These are phyloP conservation scores for Silene latifolia DNA, from an alignment of 148 eudicot genomes.

Conservation along the genomic window DNA sequence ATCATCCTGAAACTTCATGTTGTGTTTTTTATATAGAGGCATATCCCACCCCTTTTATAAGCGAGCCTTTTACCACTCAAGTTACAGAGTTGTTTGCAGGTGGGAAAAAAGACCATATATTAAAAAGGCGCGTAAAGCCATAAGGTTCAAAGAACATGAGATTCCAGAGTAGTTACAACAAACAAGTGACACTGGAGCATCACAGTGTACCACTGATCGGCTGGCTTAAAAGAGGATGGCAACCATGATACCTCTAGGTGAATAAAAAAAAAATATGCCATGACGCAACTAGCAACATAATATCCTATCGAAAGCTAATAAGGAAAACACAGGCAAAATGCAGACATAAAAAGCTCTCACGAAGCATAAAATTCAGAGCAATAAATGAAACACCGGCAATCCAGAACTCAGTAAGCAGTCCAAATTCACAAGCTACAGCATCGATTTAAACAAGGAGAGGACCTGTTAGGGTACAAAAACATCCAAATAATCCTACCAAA, in stretches of 20 bases:
- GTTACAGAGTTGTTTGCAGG: not conserved
- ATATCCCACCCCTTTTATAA: not conserved
- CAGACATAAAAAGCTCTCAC: too few species aligned
- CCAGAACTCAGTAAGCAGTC: not conserved
- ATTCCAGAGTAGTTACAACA: not conserved
- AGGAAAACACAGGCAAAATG: not conserved
- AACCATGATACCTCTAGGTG: too few species aligned
- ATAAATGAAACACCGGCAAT: not conserved
- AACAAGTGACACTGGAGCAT: not conserved
- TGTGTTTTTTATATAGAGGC: not conserved
- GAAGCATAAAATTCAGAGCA: not conserved
- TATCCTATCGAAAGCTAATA: not conserved
- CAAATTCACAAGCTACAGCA: not conserved
- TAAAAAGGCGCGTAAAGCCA: too few species aligned
- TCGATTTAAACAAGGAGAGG: not conserved
- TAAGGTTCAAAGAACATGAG: not conserved
- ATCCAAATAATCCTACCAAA: not conserved
- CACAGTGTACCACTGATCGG: not conserved
- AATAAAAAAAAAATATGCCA: not conserved
- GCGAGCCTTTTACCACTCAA: not conserved
- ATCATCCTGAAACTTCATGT: not conserved
- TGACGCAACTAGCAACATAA: not conserved
- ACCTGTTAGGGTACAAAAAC: not conserved
- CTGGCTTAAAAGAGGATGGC: not conserved
- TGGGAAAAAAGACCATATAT: not conserved